phyloP scores from a whole-genome alignment of 2,329 filamentous ascomycete genomes.

The Myriosclerotinia scirpicola region DNA sequence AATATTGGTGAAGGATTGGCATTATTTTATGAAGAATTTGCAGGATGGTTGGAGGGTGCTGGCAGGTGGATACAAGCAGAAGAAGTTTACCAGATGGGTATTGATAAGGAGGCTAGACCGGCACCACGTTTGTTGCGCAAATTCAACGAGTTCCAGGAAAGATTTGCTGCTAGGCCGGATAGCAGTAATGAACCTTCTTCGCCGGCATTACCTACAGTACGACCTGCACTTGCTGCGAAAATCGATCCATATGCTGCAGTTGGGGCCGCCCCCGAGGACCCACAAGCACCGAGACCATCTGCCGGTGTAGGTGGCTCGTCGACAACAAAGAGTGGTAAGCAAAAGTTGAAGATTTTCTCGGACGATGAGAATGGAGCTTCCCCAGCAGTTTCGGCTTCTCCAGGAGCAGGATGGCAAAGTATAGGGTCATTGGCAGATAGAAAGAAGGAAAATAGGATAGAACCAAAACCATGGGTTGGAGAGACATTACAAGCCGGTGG shows the following conservation, averaged over 20 bases:
- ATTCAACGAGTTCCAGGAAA: conserved; percentile 85
- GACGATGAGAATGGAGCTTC: conserved; percentile 13
- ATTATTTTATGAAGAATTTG: conserved; percentile 96
- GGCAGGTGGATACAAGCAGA: conserved; percentile 87
- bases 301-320: conserved; percentile 48
- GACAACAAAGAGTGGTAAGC: conserved; percentile 57
- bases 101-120: conserved; percentile 84
- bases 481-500: conserved; percentile 87
- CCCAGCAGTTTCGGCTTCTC: conserved; percentile 3
- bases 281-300: conserved; percentile 61
- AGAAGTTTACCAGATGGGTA: conserved; percentile 87
- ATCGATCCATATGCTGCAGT: conserved; percentile 73
- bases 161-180: conserved; percentile 67
- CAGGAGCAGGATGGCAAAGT: not conserved
- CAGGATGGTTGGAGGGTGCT: conserved; percentile 83
- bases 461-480: conserved; percentile 86
- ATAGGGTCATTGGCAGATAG: conserved; percentile 68
- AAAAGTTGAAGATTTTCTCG: conserved; percentile 17
- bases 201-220: conserved; percentile 79
- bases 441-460: conserved; percentile 89
- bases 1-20: conserved; percentile 83
- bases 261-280: conserved; percentile 49
- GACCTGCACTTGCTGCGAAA: conserved; percentile 83
- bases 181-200: conserved; percentile 70
- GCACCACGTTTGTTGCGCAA: conserved; percentile 80